Conservation (phyloP, 345 rosid genomes). For the Leavenworthia alabamica region DNA sequence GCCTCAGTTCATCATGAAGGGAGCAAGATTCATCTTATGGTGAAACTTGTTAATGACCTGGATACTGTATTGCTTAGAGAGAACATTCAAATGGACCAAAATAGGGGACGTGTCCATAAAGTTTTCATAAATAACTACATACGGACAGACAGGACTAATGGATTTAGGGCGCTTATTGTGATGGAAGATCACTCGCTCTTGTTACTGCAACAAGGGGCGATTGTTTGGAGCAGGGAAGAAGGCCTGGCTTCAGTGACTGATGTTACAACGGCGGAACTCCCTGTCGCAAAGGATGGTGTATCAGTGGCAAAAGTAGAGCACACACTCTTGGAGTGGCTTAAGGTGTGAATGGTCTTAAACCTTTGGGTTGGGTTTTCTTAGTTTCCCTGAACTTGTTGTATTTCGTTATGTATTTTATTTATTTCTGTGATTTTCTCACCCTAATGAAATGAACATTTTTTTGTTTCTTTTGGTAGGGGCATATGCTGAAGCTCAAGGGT, state of each 20-base stretch:
- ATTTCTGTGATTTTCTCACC: constrained; percentile 3
- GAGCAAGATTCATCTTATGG: constrained; percentile 55
- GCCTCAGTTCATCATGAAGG: constrained; percentile 60
- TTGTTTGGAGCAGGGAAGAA: constrained; percentile 98
- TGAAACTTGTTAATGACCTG: constrained; percentile 66
- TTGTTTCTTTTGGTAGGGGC: constrained; percentile 55
- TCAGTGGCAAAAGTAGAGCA: constrained; percentile 93
- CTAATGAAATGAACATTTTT: constrained; percentile 20
- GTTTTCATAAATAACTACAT: constrained; percentile 88
- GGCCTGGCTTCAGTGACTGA: constrained; percentile 84
- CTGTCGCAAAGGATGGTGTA: constrained; percentile 78
- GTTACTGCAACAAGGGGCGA: constrained; percentile 82
- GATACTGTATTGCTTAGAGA: constrained; percentile 65
- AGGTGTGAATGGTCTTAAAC: constrained; percentile 42
- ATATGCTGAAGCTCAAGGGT: constrained; percentile 83
- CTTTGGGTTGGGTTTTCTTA: background rate
- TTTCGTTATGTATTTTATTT: background rate
- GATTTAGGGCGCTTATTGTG: constrained; percentile 91
- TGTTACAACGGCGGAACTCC: constrained; percentile 83
- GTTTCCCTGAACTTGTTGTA: background rate
- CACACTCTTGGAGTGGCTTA: constrained; percentile 90
- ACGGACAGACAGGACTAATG: constrained; percentile 87
- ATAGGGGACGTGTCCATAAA: constrained; percentile 71
- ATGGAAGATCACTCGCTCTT: constrained; percentile 98
- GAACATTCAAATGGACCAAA: constrained; percentile 56